A percentile compares a stretch with the other conserved stretches of the same genome.
Evolutionary conservation across 78 protist species (phyloP).

Genomic region (slime mould (Dictyostelium discoideum)): dicty_2.7 NC_007088.5:5059501-5060000

Average conservation of each 20-base stretch:
- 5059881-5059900: too few relatives aligned
- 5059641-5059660: not conserved
- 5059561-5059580: not conserved
- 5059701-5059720: not conserved
- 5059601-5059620: not conserved
- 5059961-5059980: not conserved
- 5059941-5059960: not conserved
- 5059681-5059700: not conserved
- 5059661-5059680: too few relatives aligned
- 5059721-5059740: not conserved
- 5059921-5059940: not conserved
- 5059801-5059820: not conserved
- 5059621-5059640: not conserved
- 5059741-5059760: too few relatives aligned
- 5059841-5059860: not conserved
- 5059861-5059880: not conserved
- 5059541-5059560: not conserved
- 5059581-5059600: not conserved
- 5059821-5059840: not conserved
- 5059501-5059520: not conserved
- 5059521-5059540: not conserved
- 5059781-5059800: too few relatives aligned
- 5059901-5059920: not conserved
- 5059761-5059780: too few relatives aligned
- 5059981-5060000: too few relatives aligned